These are phyloP conservation scores for Oryza australiensis DNA, from an alignment of 176 grass and related monocot species.

Conservation along the genomic window DNA sequence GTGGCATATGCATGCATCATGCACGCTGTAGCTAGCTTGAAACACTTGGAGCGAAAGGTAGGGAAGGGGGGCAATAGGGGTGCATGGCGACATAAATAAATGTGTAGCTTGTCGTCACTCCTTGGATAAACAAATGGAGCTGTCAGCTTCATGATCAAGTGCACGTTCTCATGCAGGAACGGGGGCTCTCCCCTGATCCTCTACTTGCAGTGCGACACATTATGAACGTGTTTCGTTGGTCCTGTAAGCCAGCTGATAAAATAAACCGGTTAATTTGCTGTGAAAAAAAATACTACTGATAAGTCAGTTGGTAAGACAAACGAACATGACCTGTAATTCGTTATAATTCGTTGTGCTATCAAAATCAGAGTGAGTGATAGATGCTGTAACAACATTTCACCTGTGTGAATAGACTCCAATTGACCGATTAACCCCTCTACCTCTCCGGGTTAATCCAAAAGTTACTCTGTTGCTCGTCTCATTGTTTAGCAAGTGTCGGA, in stretches of 20 bases:
- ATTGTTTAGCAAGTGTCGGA: not conserved
- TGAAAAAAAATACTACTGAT: too few species aligned
- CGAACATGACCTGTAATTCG: too few species aligned
- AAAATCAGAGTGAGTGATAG: not conserved
- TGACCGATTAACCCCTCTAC: not conserved
- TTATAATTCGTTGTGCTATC: not conserved
- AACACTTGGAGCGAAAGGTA: not conserved
- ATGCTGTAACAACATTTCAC: not conserved
- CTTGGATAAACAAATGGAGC: conserved; percentile 29
- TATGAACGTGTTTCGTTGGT: too few species aligned
- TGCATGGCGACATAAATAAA: conserved; percentile 33
- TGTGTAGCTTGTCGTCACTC: conserved; percentile 25
- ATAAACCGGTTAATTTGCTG: too few species aligned
- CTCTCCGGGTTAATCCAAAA: not conserved
- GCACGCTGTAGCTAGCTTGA: not conserved
- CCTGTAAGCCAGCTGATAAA: too few species aligned
- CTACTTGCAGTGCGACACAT: not conserved
- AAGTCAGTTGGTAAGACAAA: too few species aligned
- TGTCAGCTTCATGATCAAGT: conserved; percentile 38
- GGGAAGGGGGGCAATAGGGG: not conserved
- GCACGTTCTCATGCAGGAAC: conserved; percentile 28
- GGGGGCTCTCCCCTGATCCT: not conserved
- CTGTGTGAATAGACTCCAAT: not conserved
- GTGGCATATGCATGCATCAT: conserved; percentile 5
- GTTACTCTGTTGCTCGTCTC: not conserved